These are phyloP conservation scores for Rhodofomes roseus DNA, from an alignment of 1,284 basidiomycete species.

Conservation along the genomic window DNA sequence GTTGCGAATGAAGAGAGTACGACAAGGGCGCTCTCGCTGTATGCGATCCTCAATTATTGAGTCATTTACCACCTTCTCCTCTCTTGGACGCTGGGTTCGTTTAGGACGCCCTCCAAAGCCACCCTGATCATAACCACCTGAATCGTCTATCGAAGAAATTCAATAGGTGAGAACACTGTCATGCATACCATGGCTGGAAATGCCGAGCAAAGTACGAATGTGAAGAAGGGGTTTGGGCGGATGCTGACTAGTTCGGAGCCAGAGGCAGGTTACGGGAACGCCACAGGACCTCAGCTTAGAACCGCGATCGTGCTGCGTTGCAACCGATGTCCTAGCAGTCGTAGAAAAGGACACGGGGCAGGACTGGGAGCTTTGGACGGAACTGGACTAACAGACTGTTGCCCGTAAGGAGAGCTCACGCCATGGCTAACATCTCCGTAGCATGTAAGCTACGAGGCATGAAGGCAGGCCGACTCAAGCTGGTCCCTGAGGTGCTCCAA, in stretches of 20 bases:
- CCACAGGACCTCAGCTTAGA: slow-evolving; percentile 1
- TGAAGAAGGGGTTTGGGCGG: neutral
- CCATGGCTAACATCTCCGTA: slow-evolving; percentile 3
- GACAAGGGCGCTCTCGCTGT: slow-evolving; percentile 88
- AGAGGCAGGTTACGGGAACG: slow-evolving; percentile 1
- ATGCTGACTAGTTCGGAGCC: neutral
- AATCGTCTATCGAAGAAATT: slow-evolving; percentile 53
- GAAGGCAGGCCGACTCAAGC: slow-evolving; percentile 1
- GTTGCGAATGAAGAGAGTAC: slow-evolving; percentile 95
- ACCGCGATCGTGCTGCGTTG: neutral
- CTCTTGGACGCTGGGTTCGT: slow-evolving; percentile 54
- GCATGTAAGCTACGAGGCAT: neutral
- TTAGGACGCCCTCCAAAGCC: slow-evolving; percentile 48
- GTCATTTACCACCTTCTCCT: slow-evolving; percentile 75
- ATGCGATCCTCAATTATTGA: slow-evolving; percentile 87
- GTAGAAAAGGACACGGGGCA: neutral
- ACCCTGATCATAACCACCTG: slow-evolving; percentile 51
- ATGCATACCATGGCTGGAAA: slow-evolving; percentile 26
- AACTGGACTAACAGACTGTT: slow-evolving; percentile 1
- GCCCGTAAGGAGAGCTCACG: slow-evolving; percentile 10
- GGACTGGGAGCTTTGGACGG: neutral
- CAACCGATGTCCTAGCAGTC: neutral
- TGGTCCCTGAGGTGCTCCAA: neutral
- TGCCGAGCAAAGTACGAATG: neutral
- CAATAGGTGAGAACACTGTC: slow-evolving; percentile 50